Evolutionary conservation across 371 early-diverging fungal genomes (phyloP).

Genomic region (Rhizopus delemar): DNA sequence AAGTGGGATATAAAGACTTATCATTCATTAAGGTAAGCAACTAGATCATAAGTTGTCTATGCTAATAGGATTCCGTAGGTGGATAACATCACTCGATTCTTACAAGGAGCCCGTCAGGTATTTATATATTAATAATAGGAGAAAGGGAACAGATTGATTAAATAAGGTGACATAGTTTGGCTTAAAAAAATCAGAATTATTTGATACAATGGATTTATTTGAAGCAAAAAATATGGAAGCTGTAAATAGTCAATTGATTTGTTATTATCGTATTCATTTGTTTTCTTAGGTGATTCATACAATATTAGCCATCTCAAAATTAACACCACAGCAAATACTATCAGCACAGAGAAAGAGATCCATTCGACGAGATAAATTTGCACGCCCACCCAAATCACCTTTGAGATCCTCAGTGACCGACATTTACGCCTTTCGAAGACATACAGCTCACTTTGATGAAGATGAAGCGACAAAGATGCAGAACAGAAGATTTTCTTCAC

Average conservation of each 20-base stretch:
- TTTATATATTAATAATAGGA: conserved; percentile 7
- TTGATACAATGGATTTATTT: conserved; percentile 89
- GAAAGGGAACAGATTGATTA: not conserved
- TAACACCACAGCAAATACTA: conserved; percentile 25
- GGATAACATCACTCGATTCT: conserved; percentile 78
- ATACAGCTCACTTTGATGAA: not conserved
- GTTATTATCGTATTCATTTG: not conserved
- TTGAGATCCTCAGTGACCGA: conserved; percentile 31
- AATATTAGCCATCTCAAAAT: conserved; percentile 33
- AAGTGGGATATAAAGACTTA: conserved; percentile 46
- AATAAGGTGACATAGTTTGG: conserved; percentile 51
- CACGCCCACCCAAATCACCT: conserved; percentile 40
- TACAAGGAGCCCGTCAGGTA: conserved; percentile 64
- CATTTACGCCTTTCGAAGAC: conserved; percentile 19
- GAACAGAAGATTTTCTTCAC: not conserved
- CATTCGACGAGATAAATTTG: conserved; percentile 16
- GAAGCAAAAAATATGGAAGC: conserved; percentile 85
- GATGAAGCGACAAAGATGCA: not conserved
- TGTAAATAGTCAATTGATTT: conserved; percentile 38
- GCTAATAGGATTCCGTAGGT: conserved; percentile 51
- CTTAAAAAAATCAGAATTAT: conserved; percentile 73
- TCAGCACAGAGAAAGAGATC: conserved; percentile 8
- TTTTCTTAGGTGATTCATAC: conserved; percentile 36
- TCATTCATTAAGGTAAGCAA: conserved; percentile 43
- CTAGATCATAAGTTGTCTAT: not conserved